A percentile compares a stretch with the other conserved stretches of the same genome.
Evolutionary conservation across 164 flowering plant genomes (phyloP).

Genomic region (Taxillus chinensis): DNA sequence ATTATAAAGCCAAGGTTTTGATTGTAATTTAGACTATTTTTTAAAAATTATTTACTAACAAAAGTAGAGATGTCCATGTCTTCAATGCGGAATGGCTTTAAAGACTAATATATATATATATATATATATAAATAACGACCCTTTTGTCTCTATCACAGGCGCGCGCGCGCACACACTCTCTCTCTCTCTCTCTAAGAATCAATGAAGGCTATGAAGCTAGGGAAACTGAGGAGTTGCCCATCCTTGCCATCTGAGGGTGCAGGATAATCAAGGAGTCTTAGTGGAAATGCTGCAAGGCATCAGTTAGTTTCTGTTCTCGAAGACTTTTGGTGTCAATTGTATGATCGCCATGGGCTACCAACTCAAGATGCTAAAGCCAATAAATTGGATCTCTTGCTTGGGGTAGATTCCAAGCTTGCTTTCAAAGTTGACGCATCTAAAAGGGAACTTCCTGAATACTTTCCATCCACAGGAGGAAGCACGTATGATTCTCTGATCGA

Average conservation of each 20-base stretch:
- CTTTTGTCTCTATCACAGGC: too few relatives aligned
- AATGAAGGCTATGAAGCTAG: too few relatives aligned
- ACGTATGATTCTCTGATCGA: constrained; percentile 28
- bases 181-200: too few relatives aligned
- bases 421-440: constrained; percentile 32
- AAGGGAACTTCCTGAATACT: constrained; percentile 29
- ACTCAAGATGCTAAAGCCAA: constrained; percentile 65
- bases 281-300: constrained; percentile 81
- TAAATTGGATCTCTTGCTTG: constrained; percentile 48
- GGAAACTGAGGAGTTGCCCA: constrained; percentile 48
- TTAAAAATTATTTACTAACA: too few relatives aligned
- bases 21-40: too few relatives aligned
- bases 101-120: too few relatives aligned
- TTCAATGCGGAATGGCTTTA: too few relatives aligned
- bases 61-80: too few relatives aligned
- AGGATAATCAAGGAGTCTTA: constrained; percentile 61
- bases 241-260: constrained; percentile 62
- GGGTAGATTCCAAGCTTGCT: constrained; percentile 32
- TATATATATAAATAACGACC: too few relatives aligned
- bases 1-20: too few relatives aligned
- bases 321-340: constrained; percentile 93
- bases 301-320: constrained; percentile 74
- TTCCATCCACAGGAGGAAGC: constrained; percentile 32
- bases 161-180: too few relatives aligned
- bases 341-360: constrained; percentile 73